Evolutionary conservation across 2,329 filamentous ascomycete genomes (phyloP).

Genomic region (Plectosphaerella sp.): DNA sequence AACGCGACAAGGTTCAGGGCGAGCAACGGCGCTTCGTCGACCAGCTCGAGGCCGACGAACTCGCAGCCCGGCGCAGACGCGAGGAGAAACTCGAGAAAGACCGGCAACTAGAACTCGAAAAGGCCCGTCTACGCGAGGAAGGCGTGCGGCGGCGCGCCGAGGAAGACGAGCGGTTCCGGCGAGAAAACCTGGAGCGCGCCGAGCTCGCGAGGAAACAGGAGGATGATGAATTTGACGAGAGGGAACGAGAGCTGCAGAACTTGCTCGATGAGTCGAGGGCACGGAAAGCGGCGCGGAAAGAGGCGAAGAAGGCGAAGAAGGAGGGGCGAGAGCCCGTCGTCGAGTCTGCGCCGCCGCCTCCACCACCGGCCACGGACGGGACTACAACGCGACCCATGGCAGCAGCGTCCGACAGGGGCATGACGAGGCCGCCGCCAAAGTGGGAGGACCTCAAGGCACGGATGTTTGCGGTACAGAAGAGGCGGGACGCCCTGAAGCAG

Average conservation of each 20-base stretch:
- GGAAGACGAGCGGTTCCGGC: constrained; percentile 34
- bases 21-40: constrained; percentile 75
- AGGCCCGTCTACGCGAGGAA: constrained; percentile 27
- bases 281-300: constrained; percentile 30
- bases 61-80: constrained; percentile 57
- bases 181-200: constrained; percentile 20
- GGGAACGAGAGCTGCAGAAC: constrained; percentile 12
- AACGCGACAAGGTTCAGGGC: constrained; percentile 70
- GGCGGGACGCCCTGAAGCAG: constrained; percentile 46
- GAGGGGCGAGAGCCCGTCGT: not conserved
- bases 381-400: not conserved
- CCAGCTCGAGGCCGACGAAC: constrained; percentile 76
- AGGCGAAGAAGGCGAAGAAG: constrained; percentile 17
- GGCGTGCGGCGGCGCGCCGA: constrained; percentile 28
- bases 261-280: constrained; percentile 30
- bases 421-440: constrained; percentile 1
- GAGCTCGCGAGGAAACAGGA: constrained; percentile 26
- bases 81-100: constrained; percentile 36
- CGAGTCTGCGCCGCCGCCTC: not conserved
- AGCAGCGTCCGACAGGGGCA: not conserved
- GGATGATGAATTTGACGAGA: constrained; percentile 21
- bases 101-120: constrained; percentile 31
- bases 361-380: not conserved
- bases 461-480: constrained; percentile 31
- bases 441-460: constrained; percentile 13